phyloP scores from a whole-genome alignment of 2,329 filamentous ascomycete species.

The Nectriaceae sp. region DNA sequence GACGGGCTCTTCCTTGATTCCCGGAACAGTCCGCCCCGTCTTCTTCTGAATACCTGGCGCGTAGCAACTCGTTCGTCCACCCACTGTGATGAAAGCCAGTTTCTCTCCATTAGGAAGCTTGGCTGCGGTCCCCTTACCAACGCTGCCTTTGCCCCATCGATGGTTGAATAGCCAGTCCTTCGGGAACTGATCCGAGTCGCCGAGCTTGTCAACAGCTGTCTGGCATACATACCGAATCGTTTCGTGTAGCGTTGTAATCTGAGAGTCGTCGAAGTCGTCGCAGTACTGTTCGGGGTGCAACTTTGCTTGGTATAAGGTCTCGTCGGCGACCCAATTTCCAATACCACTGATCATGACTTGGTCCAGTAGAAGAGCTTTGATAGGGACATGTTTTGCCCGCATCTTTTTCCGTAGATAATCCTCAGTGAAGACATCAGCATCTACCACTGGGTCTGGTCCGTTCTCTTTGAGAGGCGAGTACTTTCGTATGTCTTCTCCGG shows the following conservation, averaged over 20 bases:
- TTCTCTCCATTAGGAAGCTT: conserved; percentile 81
- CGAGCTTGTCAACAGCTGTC: conserved; percentile 75
- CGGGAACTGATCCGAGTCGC: conserved; percentile 82
- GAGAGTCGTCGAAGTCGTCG: conserved; percentile 72
- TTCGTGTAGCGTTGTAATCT: conserved; percentile 72
- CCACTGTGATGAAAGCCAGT: conserved; percentile 84
- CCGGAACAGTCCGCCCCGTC: conserved; percentile 45
- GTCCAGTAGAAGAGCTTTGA: conserved; percentile 87
- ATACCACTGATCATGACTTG: conserved; percentile 89
- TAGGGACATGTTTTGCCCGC: conserved; percentile 74
- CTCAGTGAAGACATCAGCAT: conserved; percentile 74
- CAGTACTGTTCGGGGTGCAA: conserved; percentile 94
- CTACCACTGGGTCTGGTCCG: conserved; percentile 87
- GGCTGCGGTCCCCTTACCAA: conserved; percentile 59
- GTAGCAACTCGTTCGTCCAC: conserved; percentile 87
- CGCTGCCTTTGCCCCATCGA: conserved; percentile 85
- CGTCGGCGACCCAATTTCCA: conserved; percentile 96
- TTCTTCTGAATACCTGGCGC: conserved; percentile 88
- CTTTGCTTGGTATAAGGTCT: conserved; percentile 85
- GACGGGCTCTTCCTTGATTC: conserved; percentile 46
- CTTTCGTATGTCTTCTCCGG: conserved; percentile 73
- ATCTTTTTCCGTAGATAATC: conserved; percentile 75
- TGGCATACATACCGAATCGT: conserved; percentile 78
- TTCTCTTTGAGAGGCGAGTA: conserved; percentile 84
- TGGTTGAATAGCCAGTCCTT: conserved; percentile 86